phyloP scores from a whole-genome alignment of 257 asterid genomes.

The Orobanche coerulescens region DNA sequence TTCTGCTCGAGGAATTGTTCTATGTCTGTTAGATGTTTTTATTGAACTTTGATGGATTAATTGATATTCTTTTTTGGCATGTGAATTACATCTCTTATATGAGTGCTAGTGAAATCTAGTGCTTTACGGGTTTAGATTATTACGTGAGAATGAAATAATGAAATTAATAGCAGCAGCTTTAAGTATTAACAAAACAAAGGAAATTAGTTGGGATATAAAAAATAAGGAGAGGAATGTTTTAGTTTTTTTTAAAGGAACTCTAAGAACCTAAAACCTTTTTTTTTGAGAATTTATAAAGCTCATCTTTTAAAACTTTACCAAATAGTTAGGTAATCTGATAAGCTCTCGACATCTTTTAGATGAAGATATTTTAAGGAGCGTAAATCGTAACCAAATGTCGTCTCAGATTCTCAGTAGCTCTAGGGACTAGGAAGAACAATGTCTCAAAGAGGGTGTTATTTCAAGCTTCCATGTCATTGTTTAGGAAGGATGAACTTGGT shows the following conservation, averaged over 20 bases:
- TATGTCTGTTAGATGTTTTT: not conserved
- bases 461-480: not conserved
- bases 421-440: constrained; percentile 4
- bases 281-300: constrained; percentile 3
- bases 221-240: not conserved
- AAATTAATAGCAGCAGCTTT: not conserved
- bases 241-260: not conserved
- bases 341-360: constrained; percentile 3
- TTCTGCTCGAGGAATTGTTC: not conserved
- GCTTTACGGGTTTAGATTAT: not conserved
- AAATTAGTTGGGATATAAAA: constrained; percentile 2
- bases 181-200: not conserved
- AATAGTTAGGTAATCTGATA: not conserved
- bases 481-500: constrained; percentile 14
- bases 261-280: not conserved
- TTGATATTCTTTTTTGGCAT: not conserved
- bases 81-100: not conserved
- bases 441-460: not conserved
- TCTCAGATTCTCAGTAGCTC: not conserved
- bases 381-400: too few species aligned
- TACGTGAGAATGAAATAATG: not conserved
- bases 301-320: not conserved
- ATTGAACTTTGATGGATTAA: constrained; percentile 1
- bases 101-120: not conserved
- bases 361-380: not conserved